Evolutionary conservation across 805 yeast genomes (phyloP).

Genomic region (Pichia sporocuriosa): DNA sequence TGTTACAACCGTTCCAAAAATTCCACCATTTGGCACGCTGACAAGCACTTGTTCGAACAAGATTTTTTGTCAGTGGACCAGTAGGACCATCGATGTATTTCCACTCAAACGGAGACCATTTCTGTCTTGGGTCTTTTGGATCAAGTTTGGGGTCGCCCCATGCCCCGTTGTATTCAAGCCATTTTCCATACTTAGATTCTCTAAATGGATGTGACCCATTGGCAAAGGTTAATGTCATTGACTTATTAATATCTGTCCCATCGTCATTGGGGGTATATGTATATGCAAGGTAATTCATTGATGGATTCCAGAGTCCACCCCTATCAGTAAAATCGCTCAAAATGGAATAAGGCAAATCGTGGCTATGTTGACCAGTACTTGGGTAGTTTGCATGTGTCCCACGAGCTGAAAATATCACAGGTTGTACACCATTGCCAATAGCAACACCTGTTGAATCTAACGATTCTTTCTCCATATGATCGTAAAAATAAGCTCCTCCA

Average conservation of each 20-base stretch:
- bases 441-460: conserved; percentile 7
- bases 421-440: conserved; percentile 35
- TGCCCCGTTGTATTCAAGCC: conserved; percentile 76
- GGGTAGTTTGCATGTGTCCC: conserved; percentile 98
- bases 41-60: conserved; percentile 65
- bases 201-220: conserved; percentile 44
- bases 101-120: conserved; percentile 85
- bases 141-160: conserved; percentile 85
- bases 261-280: conserved; percentile 40
- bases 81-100: conserved; percentile 86
- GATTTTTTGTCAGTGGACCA: conserved; percentile 80
- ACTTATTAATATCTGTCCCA: conserved; percentile 63
- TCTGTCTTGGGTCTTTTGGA: conserved; percentile 70
- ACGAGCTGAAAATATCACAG: conserved; percentile 81
- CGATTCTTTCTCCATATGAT: conserved; percentile 52
- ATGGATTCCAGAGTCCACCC: conserved; percentile 94
- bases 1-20: conserved; percentile 73
- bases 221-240: conserved; percentile 35
- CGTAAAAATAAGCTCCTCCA: conserved; percentile 79
- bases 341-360: conserved; percentile 89
- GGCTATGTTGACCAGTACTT: conserved; percentile 93
- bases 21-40: conserved; percentile 93
- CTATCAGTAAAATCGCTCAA: conserved; percentile 90
- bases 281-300: conserved; percentile 73
- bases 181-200: conserved; percentile 51